These are phyloP conservation scores for Pholiota adiposa DNA, from an alignment of 1,284 basidiomycete genomes.

Conservation along the genomic window DNA sequence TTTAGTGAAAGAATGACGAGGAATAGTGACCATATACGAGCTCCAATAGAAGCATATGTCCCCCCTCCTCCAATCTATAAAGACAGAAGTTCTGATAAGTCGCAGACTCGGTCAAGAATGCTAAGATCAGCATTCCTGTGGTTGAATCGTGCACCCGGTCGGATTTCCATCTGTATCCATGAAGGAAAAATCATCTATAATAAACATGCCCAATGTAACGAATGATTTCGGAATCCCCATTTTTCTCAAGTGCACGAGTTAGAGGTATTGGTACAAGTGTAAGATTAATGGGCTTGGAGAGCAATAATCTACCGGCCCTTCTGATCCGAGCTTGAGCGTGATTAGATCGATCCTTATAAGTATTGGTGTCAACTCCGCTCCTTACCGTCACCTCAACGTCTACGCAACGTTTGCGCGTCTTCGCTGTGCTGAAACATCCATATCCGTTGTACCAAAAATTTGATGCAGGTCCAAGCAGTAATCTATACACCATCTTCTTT, in stretches of 20 bases:
- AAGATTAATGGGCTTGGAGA: no score
- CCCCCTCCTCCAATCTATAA: constrained; percentile 90
- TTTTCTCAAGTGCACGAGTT: neutral
- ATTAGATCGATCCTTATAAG: constrained; percentile 1
- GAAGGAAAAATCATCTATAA: constrained; percentile 82
- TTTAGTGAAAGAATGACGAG: neutral
- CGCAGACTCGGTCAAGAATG: constrained; percentile 5
- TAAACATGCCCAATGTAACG: constrained; percentile 85
- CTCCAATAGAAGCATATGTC: constrained; percentile 78
- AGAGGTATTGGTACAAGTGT: neutral
- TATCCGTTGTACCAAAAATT: no score
- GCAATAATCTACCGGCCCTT: no score
- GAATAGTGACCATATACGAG: constrained; percentile 70
- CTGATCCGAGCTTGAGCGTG: neutral
- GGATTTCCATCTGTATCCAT: constrained; percentile 57
- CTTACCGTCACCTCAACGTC: neutral
- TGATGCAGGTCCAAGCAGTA: constrained; percentile 62
- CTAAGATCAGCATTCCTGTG: constrained; percentile 50
- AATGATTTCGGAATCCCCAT: constrained; percentile 35
- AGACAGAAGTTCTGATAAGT: constrained; percentile 16
- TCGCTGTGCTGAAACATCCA: no score
- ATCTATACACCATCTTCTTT: constrained; percentile 51
- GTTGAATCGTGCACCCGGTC: constrained; percentile 45
- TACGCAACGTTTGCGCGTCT: no score
- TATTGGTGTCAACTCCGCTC: neutral